These are phyloP conservation scores for Amniculicola lignicola DNA, from an alignment of 495 filamentous ascomycete genomes.

Conservation along the genomic window DNA sequence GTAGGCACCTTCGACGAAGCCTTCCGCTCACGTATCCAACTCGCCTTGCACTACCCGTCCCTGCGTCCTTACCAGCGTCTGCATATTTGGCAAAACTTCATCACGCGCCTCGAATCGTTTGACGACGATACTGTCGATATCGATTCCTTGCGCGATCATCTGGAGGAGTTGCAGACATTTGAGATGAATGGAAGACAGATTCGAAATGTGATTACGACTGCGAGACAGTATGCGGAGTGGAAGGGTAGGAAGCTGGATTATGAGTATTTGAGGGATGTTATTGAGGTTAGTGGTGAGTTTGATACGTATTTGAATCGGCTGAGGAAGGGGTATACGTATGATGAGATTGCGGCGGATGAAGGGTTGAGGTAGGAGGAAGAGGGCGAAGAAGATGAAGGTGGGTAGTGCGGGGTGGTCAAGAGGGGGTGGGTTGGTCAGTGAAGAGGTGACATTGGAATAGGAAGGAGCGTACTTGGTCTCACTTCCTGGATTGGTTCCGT, in stretches of 20 bases:
- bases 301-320: background rate
- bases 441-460: no score
- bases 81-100: background rate
- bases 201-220: conserved; percentile 24
- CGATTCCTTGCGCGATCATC: background rate
- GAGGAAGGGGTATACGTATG: background rate
- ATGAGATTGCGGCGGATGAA: background rate
- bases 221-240: background rate
- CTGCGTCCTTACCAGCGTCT: conserved; percentile 23
- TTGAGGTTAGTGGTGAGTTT: background rate
- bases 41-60: conserved; percentile 40
- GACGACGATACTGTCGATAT: background rate
- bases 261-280: background rate
- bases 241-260: background rate
- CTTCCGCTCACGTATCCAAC: conserved; percentile 35
- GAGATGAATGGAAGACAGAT: conserved; percentile 39
- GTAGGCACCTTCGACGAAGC: conserved; percentile 17
- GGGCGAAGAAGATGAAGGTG: no score
- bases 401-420: no score
- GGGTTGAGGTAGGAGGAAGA: background rate
- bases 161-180: conserved; percentile 9
- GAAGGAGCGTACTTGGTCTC: no score
- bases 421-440: no score
- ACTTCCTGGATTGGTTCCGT: no score
- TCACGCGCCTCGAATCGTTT: background rate